Evolutionary conservation across 768 basidiomycete genomes (phyloP).

Genomic region (Termitomyces sp.): DNA sequence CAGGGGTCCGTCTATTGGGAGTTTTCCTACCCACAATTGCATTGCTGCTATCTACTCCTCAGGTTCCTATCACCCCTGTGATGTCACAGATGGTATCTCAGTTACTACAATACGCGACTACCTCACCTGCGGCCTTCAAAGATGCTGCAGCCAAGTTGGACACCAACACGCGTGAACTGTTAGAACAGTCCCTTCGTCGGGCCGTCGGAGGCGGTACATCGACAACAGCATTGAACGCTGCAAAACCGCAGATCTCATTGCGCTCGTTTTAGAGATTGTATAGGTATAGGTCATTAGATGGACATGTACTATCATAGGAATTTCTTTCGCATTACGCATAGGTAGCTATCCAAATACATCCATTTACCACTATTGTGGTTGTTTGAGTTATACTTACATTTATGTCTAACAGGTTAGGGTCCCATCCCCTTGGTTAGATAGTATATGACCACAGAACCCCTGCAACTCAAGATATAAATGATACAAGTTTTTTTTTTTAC

Average conservation of each 20-base stretch:
- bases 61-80: slow-evolving; percentile 33
- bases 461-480: too few species aligned
- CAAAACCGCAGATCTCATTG: slow-evolving; percentile 76
- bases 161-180: slow-evolving; percentile 42
- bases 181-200: slow-evolving; percentile 78
- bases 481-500: too few species aligned
- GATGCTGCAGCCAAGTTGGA: slow-evolving; percentile 73
- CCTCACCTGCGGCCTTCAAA: slow-evolving; percentile 74
- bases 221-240: slow-evolving; percentile 23
- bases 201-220: slow-evolving; percentile 50
- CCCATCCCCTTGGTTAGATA: too few species aligned
- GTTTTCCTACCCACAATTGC: slow-evolving; percentile 73
- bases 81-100: slow-evolving; percentile 60
- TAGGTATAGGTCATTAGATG: neutral
- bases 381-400: too few species aligned
- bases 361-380: too few species aligned
- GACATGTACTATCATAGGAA: neutral
- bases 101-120: slow-evolving; percentile 65
- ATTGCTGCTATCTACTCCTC: slow-evolving; percentile 56
- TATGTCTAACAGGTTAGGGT: too few species aligned
- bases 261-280: slow-evolving; percentile 50
- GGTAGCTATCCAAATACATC: too few species aligned
- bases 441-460: too few species aligned
- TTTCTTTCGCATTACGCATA: too few species aligned
- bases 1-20: slow-evolving; percentile 63